Base-by-base conservation (phyloP, 2,329 filamentous ascomycete genomes). In the Aspergillus sp. region DNA sequence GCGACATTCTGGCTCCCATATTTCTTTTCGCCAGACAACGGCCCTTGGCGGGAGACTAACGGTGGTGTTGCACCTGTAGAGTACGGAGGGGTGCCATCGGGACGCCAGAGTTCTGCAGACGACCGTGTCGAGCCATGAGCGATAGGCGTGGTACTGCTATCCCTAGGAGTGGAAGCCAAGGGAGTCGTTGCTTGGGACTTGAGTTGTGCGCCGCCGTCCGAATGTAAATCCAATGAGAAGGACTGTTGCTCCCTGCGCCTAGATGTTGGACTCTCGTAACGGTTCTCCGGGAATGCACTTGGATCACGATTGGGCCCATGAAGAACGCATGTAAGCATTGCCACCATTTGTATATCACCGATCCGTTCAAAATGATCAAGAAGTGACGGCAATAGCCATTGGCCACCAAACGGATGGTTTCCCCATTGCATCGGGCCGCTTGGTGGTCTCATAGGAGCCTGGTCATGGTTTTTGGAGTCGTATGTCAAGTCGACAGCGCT, bases 301-400 rank as follows among this genome's bases (percentile, higher is more conserved):
- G 55, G 57, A 24, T 64, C 59, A 8, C 56, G 55, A 38, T 66
- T 63, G 13, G 68, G 63, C 44, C 74, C 67, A 10, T 66, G 58
- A 33, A 79, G 66, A 20, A 79, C 64, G 41, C 73, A 77, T 3
- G 75, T 74, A 24, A 80, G 55, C 69, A 76, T 75, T n/a, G 74
- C 76, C 20, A 80, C 63, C 71, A 78, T 77, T 48, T 80, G 75
- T 1, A 75, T 60, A 50, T 80, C 74, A n/a, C 70, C 75, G 22
- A 69, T 61, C 6, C 55, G 58, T 47, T 80, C 75, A 37, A 75
- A 79, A 51, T 78, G 66, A 7, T 71, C 61, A 36, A 80, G 74
- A 20, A 79, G 57, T 11, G 68, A 61, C 11, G 70, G 66, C 22
- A 78, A 64, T 13, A 79, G 60, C 68, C 72, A 78, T 14, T 60